A percentile compares a stretch with the other conserved stretches of the same genome.
Evolutionary conservation across 352 stramenopile species (phyloP).

Genomic region (Phytophthora citricola): DNA sequence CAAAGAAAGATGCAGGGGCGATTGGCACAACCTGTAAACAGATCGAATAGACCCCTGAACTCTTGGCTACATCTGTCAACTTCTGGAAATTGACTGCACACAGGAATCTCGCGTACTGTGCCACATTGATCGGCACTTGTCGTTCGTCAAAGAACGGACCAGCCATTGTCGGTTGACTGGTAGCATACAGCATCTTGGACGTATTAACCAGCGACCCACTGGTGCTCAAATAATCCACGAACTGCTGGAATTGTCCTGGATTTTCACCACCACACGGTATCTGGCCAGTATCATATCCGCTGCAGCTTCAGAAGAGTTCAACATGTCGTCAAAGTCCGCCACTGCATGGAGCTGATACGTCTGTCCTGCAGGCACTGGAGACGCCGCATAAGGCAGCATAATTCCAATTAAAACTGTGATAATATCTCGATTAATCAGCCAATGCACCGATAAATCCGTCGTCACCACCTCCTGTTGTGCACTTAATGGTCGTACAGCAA

Average conservation of each 20-base stretch:
- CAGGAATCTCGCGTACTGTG: constrained; percentile 29
- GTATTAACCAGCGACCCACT: constrained; percentile 26
- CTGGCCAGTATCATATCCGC: constrained; percentile 13
- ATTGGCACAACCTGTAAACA: constrained; percentile 30
- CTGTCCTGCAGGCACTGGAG: constrained; percentile 2
- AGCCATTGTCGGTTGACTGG: not conserved
- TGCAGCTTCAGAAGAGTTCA: constrained; percentile 14
- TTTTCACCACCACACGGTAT: constrained; percentile 28
- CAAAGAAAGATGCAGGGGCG: constrained; percentile 21
- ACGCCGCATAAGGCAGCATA: constrained; percentile 27
- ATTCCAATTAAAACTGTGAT: constrained; percentile 26
- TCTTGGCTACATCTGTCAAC: constrained; percentile 25
- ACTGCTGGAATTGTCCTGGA: constrained; percentile 29
- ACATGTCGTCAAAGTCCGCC: constrained; percentile 34
- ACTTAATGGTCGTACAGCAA: constrained; percentile 1
- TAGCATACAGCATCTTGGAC: constrained; percentile 23
- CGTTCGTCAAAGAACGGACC: constrained; percentile 19
- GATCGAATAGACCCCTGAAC: constrained; percentile 20
- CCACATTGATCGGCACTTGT: constrained; percentile 15
- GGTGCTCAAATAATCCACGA: constrained; percentile 31
- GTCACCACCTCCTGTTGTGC: not conserved
- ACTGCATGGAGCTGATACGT: constrained; percentile 24
- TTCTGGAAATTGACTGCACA: constrained; percentile 39
- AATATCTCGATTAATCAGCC: constrained; percentile 35
- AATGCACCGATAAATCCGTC: constrained; percentile 14